These are phyloP conservation scores for Nothomitra cinnamomea DNA, from an alignment of 2,329 filamentous ascomycete genomes.

Conservation along the genomic window DNA sequence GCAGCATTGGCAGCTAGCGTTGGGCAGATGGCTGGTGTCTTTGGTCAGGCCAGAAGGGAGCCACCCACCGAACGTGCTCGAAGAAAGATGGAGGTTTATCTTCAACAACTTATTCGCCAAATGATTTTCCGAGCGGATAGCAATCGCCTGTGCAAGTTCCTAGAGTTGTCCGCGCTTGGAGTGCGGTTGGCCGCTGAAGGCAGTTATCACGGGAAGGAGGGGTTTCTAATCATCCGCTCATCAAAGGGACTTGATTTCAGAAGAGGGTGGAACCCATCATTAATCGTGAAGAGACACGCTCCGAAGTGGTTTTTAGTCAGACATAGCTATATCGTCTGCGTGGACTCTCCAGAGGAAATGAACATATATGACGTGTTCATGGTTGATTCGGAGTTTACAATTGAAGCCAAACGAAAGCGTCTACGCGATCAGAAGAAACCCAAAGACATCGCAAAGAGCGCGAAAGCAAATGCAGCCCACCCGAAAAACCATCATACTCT, in stretches of 20 bases:
- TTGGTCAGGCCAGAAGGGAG: slow-evolving; percentile 28
- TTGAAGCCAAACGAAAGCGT: slow-evolving; percentile 50
- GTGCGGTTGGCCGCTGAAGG: slow-evolving; percentile 88
- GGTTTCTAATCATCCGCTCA: slow-evolving; percentile 80
- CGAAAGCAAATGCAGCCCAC: slow-evolving; percentile 41
- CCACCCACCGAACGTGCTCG: slow-evolving; percentile 68
- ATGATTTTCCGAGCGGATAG: slow-evolving; percentile 94
- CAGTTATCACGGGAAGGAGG: slow-evolving; percentile 96
- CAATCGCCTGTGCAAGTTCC: slow-evolving; percentile 86
- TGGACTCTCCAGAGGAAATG: slow-evolving; percentile 98
- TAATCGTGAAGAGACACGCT: slow-evolving; percentile 66
- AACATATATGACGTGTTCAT: slow-evolving; percentile 97
- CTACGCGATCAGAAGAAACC: slow-evolving; percentile 31
- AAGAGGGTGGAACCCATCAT: slow-evolving; percentile 58
- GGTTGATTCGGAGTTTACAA: slow-evolving; percentile 75
- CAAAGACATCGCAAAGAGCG: slow-evolving; percentile 44
- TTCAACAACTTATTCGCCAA: slow-evolving; percentile 88
- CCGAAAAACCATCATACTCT: slow-evolving; percentile 61
- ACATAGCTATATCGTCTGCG: slow-evolving; percentile 92
- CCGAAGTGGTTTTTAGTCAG: slow-evolving; percentile 98
- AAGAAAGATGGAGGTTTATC: slow-evolving; percentile 70
- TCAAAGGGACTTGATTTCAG: slow-evolving; percentile 78
- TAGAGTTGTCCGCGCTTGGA: slow-evolving; percentile 85
- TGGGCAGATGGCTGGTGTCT: slow-evolving; percentile 16
- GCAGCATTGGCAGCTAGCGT: slow-evolving; percentile 24